A percentile compares a stretch with the other conserved stretches of the same genome.
phyloP scores from a whole-genome alignment of 805 yeast species.

The Candida verbasci region DNA sequence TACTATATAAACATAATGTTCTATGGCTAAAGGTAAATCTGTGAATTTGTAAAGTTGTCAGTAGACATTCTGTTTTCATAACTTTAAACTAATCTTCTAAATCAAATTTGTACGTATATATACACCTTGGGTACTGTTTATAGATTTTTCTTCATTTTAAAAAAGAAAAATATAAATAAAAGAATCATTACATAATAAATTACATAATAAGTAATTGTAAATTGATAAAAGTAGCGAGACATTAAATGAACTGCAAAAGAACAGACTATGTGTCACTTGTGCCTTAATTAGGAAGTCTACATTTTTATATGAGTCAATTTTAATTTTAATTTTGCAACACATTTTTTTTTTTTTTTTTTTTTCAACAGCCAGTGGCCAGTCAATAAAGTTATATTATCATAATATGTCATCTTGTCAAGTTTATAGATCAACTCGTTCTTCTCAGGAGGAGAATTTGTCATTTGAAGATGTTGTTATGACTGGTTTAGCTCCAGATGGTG shows the following conservation, averaged over 20 bases:
- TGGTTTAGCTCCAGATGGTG: slow-evolving; percentile 96
- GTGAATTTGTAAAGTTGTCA: too few species aligned
- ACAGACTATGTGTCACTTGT: not conserved
- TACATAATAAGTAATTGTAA: not conserved
- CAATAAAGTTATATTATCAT: too few species aligned
- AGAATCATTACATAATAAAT: slow-evolving; percentile 1
- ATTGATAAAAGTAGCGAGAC: too few species aligned
- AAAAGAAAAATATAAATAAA: too few species aligned
- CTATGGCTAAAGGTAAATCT: too few species aligned
- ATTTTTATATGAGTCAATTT: too few species aligned
- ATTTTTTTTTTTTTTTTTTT: not conserved
- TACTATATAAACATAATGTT: too few species aligned
- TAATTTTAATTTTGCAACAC: not conserved
- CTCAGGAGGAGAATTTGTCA: slow-evolving; percentile 45
- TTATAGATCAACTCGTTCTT: slow-evolving; percentile 79
- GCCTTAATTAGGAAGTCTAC: not conserved
- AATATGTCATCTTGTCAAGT: slow-evolving; percentile 38
- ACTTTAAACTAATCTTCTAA: too few species aligned
- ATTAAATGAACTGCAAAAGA: not conserved
- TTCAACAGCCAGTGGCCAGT: not conserved
- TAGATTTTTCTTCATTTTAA: too few species aligned
- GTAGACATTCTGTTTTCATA: too few species aligned
- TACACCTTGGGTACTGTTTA: too few species aligned
- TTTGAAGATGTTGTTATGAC: slow-evolving; percentile 82
- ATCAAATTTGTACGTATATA: too few species aligned